phyloP scores from a whole-genome alignment of 2,329 filamentous ascomycete genomes.

The Fusarium redolens region DNA sequence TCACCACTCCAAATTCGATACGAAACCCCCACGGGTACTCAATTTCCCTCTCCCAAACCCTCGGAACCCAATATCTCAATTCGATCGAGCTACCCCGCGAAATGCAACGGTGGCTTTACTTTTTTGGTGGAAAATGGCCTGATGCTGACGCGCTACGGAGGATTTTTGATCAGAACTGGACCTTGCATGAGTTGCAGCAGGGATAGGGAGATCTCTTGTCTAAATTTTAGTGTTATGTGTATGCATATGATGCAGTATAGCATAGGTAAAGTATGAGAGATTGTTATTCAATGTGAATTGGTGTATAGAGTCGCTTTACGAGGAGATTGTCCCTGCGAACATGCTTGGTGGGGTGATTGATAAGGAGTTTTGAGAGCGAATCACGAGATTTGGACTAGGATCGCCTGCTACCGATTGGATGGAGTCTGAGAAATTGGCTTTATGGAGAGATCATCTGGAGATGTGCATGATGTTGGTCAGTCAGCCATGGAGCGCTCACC shows the following conservation, averaged over 20 bases:
- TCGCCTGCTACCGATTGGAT: neutral
- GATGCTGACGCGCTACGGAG: slow-evolving; percentile 36
- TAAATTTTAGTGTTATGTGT: neutral
- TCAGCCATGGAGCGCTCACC: neutral
- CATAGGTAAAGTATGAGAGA: no score
- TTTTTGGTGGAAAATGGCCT: slow-evolving; percentile 39
- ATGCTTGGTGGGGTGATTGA: slow-evolving; percentile 32
- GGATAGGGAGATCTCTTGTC: neutral
- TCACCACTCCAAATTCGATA: neutral
- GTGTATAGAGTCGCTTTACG: neutral
- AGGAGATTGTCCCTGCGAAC: neutral
- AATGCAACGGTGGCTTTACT: slow-evolving; percentile 41
- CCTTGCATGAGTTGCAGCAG: slow-evolving; percentile 22
- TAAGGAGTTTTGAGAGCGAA: slow-evolving; percentile 14
- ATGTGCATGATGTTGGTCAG: neutral
- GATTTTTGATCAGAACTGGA: neutral
- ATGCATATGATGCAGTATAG: neutral
- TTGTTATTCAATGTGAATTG: neutral
- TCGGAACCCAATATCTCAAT: slow-evolving; percentile 3
- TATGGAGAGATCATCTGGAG: neutral
- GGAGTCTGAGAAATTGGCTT: neutral
- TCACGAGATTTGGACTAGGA: slow-evolving; percentile 14
- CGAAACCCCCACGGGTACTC: slow-evolving; percentile 9
- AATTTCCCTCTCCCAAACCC: slow-evolving; percentile 3
- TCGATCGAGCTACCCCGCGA: slow-evolving; percentile 40